Evolutionary conservation across 2,329 filamentous ascomycete species (phyloP).

Genomic region (Colletotrichum sp.): DNA sequence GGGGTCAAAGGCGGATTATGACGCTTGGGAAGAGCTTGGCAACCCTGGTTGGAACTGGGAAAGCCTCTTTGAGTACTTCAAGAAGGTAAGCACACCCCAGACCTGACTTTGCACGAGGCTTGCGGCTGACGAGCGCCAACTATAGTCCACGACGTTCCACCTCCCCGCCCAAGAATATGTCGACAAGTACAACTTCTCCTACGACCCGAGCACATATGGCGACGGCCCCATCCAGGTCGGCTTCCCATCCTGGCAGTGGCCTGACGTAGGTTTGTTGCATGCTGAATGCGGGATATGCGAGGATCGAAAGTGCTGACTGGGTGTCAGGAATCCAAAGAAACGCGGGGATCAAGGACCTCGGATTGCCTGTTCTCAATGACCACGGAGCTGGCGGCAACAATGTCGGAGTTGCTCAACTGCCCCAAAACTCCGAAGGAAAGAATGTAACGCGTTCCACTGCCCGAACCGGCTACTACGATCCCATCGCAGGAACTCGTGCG

Average conservation of each 20-base stretch:
- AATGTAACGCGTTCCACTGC: conserved; percentile 41
- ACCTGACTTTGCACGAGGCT: not conserved
- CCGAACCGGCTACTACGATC: conserved; percentile 33
- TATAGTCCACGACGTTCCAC: conserved; percentile 28
- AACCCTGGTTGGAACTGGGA: conserved; percentile 52
- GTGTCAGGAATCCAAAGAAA: conserved; percentile 1
- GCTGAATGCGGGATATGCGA: not conserved
- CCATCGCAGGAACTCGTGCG: conserved; percentile 33
- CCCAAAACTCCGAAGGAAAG: conserved; percentile 41
- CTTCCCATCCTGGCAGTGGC: conserved; percentile 29
- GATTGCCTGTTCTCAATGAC: conserved; percentile 15
- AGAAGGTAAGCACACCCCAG: conserved; percentile 34
- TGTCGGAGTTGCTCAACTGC: conserved; percentile 29
- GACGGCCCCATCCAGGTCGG: conserved; percentile 27
- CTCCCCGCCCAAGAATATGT: conserved; percentile 35
- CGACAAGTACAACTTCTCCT: conserved; percentile 25
- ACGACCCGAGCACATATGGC: conserved; percentile 26
- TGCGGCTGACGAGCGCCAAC: conserved; percentile 5
- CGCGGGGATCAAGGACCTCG: conserved; percentile 17
- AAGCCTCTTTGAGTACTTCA: conserved; percentile 50
- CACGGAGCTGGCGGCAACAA: conserved; percentile 21
- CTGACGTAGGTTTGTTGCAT: conserved; percentile 20
- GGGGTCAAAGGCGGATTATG: conserved; percentile 44
- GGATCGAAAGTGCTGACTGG: accelerated
- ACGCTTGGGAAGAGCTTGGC: conserved; percentile 48